Base-by-base conservation (phyloP, 306 rosid genomes). In the Vicia villosa region DNA sequence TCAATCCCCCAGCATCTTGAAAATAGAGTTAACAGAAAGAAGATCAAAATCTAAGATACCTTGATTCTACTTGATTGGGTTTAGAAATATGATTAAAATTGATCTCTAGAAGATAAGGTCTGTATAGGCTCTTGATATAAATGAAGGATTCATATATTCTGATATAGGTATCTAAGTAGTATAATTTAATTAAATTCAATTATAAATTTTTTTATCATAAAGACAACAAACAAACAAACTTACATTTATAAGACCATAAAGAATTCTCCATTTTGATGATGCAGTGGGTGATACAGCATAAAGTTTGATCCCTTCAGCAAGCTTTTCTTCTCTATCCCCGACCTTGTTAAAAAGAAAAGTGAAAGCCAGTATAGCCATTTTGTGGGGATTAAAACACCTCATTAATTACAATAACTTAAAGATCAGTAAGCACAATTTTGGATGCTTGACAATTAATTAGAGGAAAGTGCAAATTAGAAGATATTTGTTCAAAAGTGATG, bases 21-120 rank as follows among this genome's bases (percentile, higher is more conserved):
- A 67, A 68, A 54, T 68, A 54, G 26, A 68, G 32, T 67, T 11
- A 32, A 19, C 78, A 73, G 28, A 11, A 10, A 8, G 40, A 49
- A 66, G 63, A 49, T 26, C 68, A 38, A 68, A 54, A n/a, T 22
- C 1, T 8, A 9, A 1, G 11, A 4, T 40, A 26, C 13, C 19
- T 47, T 6, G 16, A 13, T 17, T 30, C 36, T 10, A 62, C 9
- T 56, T 45, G 60, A 12, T 54, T 54, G 66, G 20, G 36, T 50
- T 66, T 20, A 65, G 13, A 57, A 56, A 14, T 45, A 37, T 38
- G 51, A 2, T 3, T 38, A 11, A 38, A 20, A 36, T 7, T 17
- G 24, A 49, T 49, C 24, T 49, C 24, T 16, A 49, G 8, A 47
- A n/a, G 51, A 45, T 22, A 22, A 22, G 24, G 24, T 22, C 2